Conservation (phyloP, 179 eudicot genomes). For the Sideroxylon spinosum region DNA sequence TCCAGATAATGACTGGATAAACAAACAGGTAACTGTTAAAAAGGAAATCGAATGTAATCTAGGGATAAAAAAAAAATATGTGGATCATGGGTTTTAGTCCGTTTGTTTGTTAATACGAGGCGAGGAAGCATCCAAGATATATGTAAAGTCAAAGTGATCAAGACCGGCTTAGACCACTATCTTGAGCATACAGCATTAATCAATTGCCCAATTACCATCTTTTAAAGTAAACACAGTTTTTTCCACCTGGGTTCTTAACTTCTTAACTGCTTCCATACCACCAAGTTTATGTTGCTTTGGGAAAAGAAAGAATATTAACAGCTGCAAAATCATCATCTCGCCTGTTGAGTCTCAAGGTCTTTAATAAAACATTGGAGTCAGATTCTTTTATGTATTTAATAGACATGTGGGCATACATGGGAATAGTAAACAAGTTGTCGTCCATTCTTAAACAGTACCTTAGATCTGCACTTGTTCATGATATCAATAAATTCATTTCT, state of each 20-base stretch:
- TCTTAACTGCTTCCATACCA: no score
- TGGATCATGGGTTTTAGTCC: not conserved
- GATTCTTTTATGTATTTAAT: not conserved
- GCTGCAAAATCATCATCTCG: not conserved
- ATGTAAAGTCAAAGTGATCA: conserved; percentile 5
- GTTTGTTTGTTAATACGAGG: not conserved
- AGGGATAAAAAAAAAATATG: not conserved
- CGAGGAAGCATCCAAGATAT: not conserved
- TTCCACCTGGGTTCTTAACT: not conserved
- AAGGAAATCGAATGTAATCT: conserved; percentile 4
- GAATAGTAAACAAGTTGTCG: not conserved
- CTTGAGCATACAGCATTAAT: not conserved
- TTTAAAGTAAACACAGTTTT: not conserved
- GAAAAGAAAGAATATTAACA: not conserved
- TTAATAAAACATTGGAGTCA: not conserved
- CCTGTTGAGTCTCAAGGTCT: not conserved
- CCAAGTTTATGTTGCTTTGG: not conserved
- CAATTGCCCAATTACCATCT: not conserved
- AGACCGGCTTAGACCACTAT: not conserved
- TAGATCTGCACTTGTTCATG: conserved; percentile 98
- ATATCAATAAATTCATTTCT: conserved; percentile 99
- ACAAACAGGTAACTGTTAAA: not conserved
- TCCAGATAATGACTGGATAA: not conserved
- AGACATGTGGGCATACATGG: not conserved
- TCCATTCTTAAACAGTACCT: conserved; percentile 46